Base-by-base conservation (phyloP, 1,284 basidiomycete species). In the Neolentinus lepideus region DNA sequence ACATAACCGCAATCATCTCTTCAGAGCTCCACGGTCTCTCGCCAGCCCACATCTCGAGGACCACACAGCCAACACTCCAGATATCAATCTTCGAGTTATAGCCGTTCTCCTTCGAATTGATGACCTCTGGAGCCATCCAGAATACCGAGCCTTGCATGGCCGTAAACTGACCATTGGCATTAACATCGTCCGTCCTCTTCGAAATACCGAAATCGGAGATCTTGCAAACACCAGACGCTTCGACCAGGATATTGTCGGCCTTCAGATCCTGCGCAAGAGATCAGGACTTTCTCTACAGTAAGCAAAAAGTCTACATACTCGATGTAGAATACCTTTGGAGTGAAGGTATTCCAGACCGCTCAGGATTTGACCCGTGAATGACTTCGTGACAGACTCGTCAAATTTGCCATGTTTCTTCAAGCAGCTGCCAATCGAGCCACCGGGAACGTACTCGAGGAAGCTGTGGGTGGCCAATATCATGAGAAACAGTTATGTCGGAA, bases 91-190 rank as follows among this genome's bases (percentile, higher is more conserved):
- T 99, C 63, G 90, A 93, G 62, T 91, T 94, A 70, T 99, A 99
- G 0, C 92, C 87, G 61, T 87, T 87, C 64, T 87, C 84, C 65
- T 90, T 84, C 33, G 87, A 85, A 59, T 90, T 83, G 58, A 96
- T 84, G 36, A 99, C 93, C 73, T 99, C 96, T 1, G 96, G 97
- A 6, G 97, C 96, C 96, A 99, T 99, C 92, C 97, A 99, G 70
- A 98, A 99, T 51, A 98, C 90, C 16, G 93, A 95, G 19, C 97
- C 97, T 71, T 94, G 92, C 88, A 99, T 91, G 52, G 92, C 90
- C 1, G 93, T 95, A 57, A 81, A 81, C 33, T 81, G 87, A 25
- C 82, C 88, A 59, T 90, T 88, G 63, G 87, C 85, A 64, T 94
- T 85, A 58, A 95, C 90, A 62, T 96, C 92, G 57, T 85, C 82